Evolutionary conservation across 108 stramenopile genomes (phyloP), one percentile per base, ranked within the genome.

Genomic region (Nitzschia sp.): DNA sequence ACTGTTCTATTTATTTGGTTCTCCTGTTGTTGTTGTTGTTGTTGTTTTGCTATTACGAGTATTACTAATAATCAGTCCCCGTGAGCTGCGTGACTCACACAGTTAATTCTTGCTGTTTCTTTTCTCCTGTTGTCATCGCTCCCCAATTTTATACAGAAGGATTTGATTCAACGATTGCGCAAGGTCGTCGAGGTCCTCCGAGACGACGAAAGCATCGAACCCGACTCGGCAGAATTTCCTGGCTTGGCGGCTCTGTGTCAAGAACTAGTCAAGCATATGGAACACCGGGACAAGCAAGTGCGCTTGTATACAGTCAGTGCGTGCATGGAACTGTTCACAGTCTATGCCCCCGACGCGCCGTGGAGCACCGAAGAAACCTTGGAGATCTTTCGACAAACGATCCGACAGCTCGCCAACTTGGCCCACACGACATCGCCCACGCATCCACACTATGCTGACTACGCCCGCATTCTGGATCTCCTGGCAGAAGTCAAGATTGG

Each of bases 281-380:
- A 79, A 15, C 88, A 87, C 71, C 56, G 63, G 3, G 89, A 92
- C 77, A 86, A 85, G 71, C 77, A 84, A 46, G 77, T 95, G 9
- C 85, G 94, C 8, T 75, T 92, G 38, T 71, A 76, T 53, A 73
- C 86, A 0, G 78, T 85, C 28, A 68, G 86, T 1, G 82, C 75
- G 22, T 88, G 85, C 55, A 76, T 86, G 66, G 94, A 95, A 53
- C 53, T 95, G 33, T 89, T 95, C 63, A 72, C 83, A 58, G 32
- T 89, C 36, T 92, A 88, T 71, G 94, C 91, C 3, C 94, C 94
- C 4, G 79, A 87, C 9, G 84, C 88, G 13, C 94, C 93, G 19
- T 95, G 85, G 83, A 76, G 78, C 48, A 73, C 83, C 11, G 32
- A 57, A 19, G 86, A 92, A 65, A 83, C 85, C 9, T 35, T 91